These are phyloP conservation scores for Cladosporium sp. DNA, from an alignment of 2,329 filamentous ascomycete genomes.

Conservation along the genomic window DNA sequence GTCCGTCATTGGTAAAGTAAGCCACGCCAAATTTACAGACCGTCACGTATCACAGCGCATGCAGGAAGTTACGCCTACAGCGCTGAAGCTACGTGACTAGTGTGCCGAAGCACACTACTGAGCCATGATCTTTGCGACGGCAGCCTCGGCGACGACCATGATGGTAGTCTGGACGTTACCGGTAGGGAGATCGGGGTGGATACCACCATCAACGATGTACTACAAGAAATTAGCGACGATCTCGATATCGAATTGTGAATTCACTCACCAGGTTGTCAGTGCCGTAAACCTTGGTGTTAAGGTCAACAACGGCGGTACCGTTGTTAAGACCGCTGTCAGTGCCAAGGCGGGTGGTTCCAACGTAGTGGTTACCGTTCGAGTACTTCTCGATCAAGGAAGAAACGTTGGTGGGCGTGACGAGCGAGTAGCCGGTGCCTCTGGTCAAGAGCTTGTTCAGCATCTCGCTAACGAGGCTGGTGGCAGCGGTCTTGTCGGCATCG, in stretches of 20 bases:
- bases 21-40: not conserved
- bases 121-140: conserved; percentile 11
- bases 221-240: conserved; percentile 67
- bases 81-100: not conserved
- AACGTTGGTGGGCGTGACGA: conserved; percentile 55
- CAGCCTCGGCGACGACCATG: conserved; percentile 15
- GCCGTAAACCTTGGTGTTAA: conserved; percentile 55
- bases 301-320: conserved; percentile 51
- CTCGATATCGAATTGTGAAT: conserved; percentile 63
- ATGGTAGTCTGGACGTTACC: conserved; percentile 16
- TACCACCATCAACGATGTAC: conserved; percentile 65
- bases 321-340: conserved; percentile 43
- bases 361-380: conserved; percentile 52
- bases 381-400: conserved; percentile 56
- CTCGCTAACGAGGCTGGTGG: conserved; percentile 63
- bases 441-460: conserved; percentile 58
- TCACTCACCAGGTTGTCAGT: conserved; percentile 66
- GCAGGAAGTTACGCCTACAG: not conserved
- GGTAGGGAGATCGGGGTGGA: conserved; percentile 48
- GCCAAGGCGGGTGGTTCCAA: conserved; percentile 42
- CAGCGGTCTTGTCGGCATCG: conserved; percentile 60
- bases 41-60: not conserved
- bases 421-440: conserved; percentile 56
- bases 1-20: not conserved
- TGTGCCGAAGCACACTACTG: not conserved